Evolutionary conservation across 2,329 filamentous ascomycete genomes (phyloP), one percentile per base, ranked within the genome.

Genomic region (Neonectria ditissima): DNA sequence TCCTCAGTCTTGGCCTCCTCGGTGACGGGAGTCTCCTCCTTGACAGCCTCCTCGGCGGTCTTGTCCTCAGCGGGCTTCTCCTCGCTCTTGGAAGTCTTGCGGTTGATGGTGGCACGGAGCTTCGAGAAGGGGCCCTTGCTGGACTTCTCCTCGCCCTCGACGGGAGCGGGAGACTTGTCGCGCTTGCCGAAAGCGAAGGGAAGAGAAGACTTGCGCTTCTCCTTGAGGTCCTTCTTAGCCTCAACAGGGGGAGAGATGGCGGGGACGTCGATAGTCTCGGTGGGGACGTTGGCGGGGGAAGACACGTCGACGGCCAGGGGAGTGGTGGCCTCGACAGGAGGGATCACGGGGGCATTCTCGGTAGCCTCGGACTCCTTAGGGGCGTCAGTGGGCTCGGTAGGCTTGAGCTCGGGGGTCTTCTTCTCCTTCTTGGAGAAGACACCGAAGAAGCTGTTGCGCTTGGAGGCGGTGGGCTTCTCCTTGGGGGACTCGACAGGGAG

Each of bases 161-260:
- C 90, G 1, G 85, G 86, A 37, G 81, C 74, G 48, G 82, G 77
- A 37, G 80, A 80, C 80, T 87, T 86, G 79, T 91, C 90, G 86
- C 95, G 95, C 87, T 93, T 91, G 74, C 92, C 89, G 75, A 89
- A 90, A 73, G 88, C 89, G 81, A 97, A 97, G 52, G 86, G 85
- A 9, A 88, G 80, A 75, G 94, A 90, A 70, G 92, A 96, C 80
- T 89, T 89, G 80, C 93, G 92, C 92, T 97, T 97, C 80, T 88
- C 85, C 89, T 93, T 94, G 71, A 84, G 78, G 66, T 87, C 86
- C 80, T 88, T 88, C 79, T 87, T 87, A 59, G 81, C 70, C 80
- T 89, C 88, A 64, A 82, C 82, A 68, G 83, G 83, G 61, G 81
- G 77, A 26, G 80, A 71, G 34, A 75, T 67, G 32, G 75, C 76